Evolutionary conservation across 331 rosid species (phyloP).

Genomic region (Pyracantha coccinea): DNA sequence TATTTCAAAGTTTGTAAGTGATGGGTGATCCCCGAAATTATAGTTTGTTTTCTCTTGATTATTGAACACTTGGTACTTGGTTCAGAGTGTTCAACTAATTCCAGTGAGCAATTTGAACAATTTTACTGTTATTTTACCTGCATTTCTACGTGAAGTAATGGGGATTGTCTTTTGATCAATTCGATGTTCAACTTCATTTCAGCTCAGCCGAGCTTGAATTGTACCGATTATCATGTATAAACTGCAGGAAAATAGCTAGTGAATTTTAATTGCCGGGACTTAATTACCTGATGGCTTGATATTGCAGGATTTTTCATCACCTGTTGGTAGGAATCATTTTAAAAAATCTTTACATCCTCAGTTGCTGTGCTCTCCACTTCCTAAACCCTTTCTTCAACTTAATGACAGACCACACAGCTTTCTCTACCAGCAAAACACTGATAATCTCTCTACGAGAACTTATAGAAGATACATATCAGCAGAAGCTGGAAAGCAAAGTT

Average conservation of each 20-base stretch:
- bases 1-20: no score
- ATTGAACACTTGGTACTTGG: not conserved
- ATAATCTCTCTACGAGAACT: conserved; percentile 24
- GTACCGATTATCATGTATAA: not conserved
- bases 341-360: conserved; percentile 25
- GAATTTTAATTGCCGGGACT: not conserved
- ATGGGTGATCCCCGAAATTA: no score
- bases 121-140: not conserved
- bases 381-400: conserved; percentile 69
- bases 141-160: not conserved
- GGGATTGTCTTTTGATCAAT: not conserved
- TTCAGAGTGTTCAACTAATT: not conserved
- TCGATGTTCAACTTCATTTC: not conserved
- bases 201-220: not conserved
- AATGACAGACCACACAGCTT: conserved; percentile 27
- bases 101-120: not conserved
- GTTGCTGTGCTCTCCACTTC: conserved; percentile 38
- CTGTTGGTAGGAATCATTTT: conserved; percentile 23
- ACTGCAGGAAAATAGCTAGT: not conserved
- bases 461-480: conserved; percentile 37
- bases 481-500: conserved; percentile 51
- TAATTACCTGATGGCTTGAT: conserved; percentile 13
- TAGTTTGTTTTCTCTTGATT: not conserved
- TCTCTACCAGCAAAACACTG: conserved; percentile 23
- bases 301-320: conserved; percentile 54